Evolutionary conservation across 495 filamentous ascomycete species (phyloP).

Genomic region (Tetracladium setigerum): DNA sequence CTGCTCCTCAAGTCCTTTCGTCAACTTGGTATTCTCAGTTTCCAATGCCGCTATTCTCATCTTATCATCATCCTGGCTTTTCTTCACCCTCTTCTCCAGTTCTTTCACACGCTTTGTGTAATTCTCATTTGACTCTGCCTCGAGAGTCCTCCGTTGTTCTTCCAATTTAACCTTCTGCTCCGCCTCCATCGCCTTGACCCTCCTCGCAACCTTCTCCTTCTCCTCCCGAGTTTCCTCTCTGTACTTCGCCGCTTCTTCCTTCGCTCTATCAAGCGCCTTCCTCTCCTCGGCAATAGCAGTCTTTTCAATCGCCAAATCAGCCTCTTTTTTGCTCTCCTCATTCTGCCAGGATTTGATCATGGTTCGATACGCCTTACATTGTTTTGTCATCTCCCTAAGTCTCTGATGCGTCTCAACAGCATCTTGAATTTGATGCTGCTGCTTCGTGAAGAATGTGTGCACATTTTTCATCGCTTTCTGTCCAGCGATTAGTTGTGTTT

Average conservation of each 20-base stretch:
- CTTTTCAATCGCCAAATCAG: constrained; percentile 2
- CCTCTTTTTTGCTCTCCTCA: not conserved
- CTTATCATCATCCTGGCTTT: constrained; percentile 8
- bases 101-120: constrained; percentile 6
- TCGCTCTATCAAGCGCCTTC: not conserved
- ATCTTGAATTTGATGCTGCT: constrained; percentile 4
- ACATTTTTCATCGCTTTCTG: constrained; percentile 1
- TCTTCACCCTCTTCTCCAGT: constrained; percentile 8
- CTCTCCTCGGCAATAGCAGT: constrained; percentile 6
- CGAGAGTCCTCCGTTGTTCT: constrained; percentile 2
- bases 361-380: constrained; percentile 5
- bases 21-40: constrained; percentile 3
- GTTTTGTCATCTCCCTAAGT: constrained; percentile 5
- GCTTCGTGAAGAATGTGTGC: constrained; percentile 1
- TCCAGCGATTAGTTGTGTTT: not conserved
- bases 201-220: constrained; percentile 2
- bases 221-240: constrained; percentile 3
- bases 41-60: constrained; percentile 5
- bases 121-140: not conserved
- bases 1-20: constrained; percentile 1
- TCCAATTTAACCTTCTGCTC: constrained; percentile 5
- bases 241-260: constrained; percentile 1
- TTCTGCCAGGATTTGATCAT: not conserved
- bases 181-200: not conserved
- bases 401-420: constrained; percentile 1